phyloP scores from a whole-genome alignment of 805 yeast species.

The Candida succiphila region DNA sequence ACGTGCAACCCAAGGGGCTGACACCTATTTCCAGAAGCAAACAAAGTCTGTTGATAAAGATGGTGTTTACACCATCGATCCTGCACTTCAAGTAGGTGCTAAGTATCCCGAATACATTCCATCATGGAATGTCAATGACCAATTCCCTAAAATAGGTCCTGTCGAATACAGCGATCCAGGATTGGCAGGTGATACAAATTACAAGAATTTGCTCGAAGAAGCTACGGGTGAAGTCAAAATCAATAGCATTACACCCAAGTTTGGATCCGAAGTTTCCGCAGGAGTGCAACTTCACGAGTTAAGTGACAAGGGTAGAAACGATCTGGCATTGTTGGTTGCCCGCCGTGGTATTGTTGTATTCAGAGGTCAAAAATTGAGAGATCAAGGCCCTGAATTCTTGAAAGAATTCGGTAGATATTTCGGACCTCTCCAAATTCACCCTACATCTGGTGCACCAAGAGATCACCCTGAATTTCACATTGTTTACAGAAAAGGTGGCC shows the following conservation, averaged over 20 bases:
- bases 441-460: slow-evolving; percentile 57
- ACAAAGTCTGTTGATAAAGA: too few species aligned
- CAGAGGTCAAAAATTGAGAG: slow-evolving; percentile 49
- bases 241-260: slow-evolving; percentile 48
- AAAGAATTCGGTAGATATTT: slow-evolving; percentile 45
- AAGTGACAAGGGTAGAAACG: slow-evolving; percentile 43
- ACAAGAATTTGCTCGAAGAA: slow-evolving; percentile 33
- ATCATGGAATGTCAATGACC: slow-evolving; percentile 55
- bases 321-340: slow-evolving; percentile 53
- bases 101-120: slow-evolving; percentile 52
- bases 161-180: slow-evolving; percentile 49
- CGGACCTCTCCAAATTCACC: slow-evolving; percentile 61
- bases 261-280: slow-evolving; percentile 46
- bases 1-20: too few species aligned
- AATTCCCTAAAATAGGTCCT: slow-evolving; percentile 36
- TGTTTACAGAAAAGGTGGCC: slow-evolving; percentile 35
- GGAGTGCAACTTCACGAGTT: slow-evolving; percentile 47
- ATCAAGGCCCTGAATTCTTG: slow-evolving; percentile 10
- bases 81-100: too few species aligned
- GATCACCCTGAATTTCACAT: slow-evolving; percentile 46
- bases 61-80: too few species aligned
- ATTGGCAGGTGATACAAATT: slow-evolving; percentile 37
- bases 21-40: too few species aligned
- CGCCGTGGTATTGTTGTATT: slow-evolving; percentile 56
- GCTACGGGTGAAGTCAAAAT: slow-evolving; percentile 12